These are phyloP conservation scores for Rusavskia elegans DNA, from an alignment of 495 filamentous ascomycete genomes.

Conservation along the genomic window DNA sequence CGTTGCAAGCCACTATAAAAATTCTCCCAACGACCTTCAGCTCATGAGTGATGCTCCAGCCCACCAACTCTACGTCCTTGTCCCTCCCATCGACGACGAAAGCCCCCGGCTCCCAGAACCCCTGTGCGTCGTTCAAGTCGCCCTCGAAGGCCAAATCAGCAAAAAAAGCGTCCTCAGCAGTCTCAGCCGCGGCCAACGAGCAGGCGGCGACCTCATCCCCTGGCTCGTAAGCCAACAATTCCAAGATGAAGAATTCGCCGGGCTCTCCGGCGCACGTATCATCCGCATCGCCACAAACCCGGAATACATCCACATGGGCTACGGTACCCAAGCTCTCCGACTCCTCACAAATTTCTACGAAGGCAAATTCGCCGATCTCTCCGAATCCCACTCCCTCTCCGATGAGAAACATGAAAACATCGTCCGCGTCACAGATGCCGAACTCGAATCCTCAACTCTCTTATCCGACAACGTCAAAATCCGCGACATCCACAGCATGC, in stretches of 20 bases:
- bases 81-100: slow-evolving; percentile 69
- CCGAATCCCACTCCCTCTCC: slow-evolving; percentile 36
- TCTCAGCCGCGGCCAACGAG: slow-evolving; percentile 74
- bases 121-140: slow-evolving; percentile 85
- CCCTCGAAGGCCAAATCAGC: slow-evolving; percentile 89
- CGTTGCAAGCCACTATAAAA: slow-evolving; percentile 97
- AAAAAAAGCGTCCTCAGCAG: slow-evolving; percentile 79
- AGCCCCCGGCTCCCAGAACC: slow-evolving; percentile 75
- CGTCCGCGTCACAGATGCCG: slow-evolving; percentile 67
- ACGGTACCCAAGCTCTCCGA: slow-evolving; percentile 74
- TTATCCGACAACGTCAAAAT: slow-evolving; percentile 78
- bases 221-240: slow-evolving; percentile 98
- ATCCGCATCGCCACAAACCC: slow-evolving; percentile 96
- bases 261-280: slow-evolving; percentile 78
- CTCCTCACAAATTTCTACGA: slow-evolving; percentile 87
- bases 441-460: slow-evolving; percentile 62
- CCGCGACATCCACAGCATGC: slow-evolving; percentile 79
- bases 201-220: slow-evolving; percentile 89
- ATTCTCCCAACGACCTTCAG: slow-evolving; percentile 93
- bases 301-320: slow-evolving; percentile 87
- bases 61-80: slow-evolving; percentile 90
- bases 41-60: slow-evolving; percentile 96
- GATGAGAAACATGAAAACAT: slow-evolving; percentile 42
- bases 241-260: slow-evolving; percentile 93
- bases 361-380: slow-evolving; percentile 76